Conservation (phyloP, 2,329 filamentous ascomycete species). For the Geosmithia putterillii region DNA sequence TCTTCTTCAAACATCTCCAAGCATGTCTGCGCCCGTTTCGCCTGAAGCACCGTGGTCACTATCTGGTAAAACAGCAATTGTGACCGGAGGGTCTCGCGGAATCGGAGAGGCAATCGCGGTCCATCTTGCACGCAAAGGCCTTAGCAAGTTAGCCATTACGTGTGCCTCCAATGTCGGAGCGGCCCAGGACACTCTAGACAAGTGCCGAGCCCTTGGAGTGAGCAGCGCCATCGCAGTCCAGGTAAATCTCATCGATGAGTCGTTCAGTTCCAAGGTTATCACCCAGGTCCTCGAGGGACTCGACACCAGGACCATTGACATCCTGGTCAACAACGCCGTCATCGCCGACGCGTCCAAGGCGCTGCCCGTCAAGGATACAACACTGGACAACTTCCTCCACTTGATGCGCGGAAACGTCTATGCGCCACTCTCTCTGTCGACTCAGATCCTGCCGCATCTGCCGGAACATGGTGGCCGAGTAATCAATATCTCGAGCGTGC, state of each 20-base stretch:
- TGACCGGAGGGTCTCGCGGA: not conserved
- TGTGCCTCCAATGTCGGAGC: not conserved
- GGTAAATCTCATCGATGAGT: not conserved
- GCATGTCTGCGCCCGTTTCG: not conserved
- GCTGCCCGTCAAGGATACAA: not conserved
- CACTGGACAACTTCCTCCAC: not conserved
- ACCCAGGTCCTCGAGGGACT: not conserved
- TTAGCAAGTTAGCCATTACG: not conserved
- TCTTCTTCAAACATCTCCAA: no score
- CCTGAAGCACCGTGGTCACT: not conserved
- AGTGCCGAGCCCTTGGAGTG: not conserved
- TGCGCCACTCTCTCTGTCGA: not conserved
- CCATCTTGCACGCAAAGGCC: not conserved
- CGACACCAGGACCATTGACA: not conserved
- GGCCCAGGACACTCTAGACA: not conserved
- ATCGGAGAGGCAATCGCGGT: not conserved
- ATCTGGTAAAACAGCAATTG: not conserved
- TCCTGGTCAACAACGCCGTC: not conserved
- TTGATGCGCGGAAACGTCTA: not conserved
- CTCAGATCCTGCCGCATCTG: not conserved
- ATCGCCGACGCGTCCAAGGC: not conserved
- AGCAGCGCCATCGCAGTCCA: not conserved
- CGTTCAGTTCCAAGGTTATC: not conserved
- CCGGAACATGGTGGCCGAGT: not conserved
- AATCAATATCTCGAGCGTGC: conserved; percentile 1